Percentiles rank a stretch among this genome's conserved stretches.
These are phyloP conservation scores for Clitoria ternatea DNA, from an alignment of 306 rosid genomes.

Conservation along the genomic window DNA sequence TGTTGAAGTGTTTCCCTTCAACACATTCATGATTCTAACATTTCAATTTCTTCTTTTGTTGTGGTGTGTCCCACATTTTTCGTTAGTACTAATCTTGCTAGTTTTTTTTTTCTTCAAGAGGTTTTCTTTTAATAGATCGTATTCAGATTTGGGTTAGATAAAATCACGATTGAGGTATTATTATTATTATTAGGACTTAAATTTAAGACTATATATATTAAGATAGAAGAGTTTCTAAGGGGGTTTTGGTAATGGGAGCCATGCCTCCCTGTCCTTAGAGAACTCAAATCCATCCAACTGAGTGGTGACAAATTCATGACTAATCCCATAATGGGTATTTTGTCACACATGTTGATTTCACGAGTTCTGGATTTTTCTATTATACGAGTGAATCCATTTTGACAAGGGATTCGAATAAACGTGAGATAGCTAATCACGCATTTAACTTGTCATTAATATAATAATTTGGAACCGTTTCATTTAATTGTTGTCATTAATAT, in stretches of 20 bases:
- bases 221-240: no score
- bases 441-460: background rate
- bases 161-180: no score
- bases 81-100: background rate
- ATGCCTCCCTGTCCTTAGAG: background rate
- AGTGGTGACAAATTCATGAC: slow-evolving; percentile 10
- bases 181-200: no score
- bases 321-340: background rate
- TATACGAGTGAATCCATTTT: background rate
- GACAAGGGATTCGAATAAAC: background rate
- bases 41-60: background rate
- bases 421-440: slow-evolving; percentile 1
- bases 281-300: background rate
- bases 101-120: no score
- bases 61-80: background rate
- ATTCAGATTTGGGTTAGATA: no score
- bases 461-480: background rate
- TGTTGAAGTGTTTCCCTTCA: background rate
- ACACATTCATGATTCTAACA: background rate
- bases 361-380: background rate
- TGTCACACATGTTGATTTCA: background rate
- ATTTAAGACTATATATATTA: no score
- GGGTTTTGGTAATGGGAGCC: no score
- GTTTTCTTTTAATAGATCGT: no score
- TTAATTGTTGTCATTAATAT: no score